Conservation (phyloP, 2,329 filamentous ascomycete species). For the Cladobotryum mycophilum region DNA sequence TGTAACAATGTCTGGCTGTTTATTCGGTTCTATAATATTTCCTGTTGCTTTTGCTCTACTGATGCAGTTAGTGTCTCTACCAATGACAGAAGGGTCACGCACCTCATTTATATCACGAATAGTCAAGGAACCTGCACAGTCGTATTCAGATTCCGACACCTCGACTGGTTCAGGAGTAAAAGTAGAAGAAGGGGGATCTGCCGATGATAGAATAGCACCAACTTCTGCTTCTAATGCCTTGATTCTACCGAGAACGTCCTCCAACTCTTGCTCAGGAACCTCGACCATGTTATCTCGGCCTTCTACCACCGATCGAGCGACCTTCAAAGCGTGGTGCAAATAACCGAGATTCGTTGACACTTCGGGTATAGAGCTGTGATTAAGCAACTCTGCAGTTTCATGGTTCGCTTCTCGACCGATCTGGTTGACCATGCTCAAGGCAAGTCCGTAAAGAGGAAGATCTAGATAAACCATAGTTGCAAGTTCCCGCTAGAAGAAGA, state of each 20-base stretch:
- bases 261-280: conserved; percentile 19
- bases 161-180: not conserved
- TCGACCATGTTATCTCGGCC: conserved; percentile 19
- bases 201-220: conserved; percentile 17
- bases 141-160: not conserved
- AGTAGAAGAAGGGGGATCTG: not conserved
- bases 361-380: conserved; percentile 4
- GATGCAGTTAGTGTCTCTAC: conserved; percentile 22
- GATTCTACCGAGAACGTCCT: conserved; percentile 24
- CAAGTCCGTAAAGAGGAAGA: conserved; percentile 12
- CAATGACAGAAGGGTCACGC: conserved; percentile 18
- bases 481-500: not conserved
- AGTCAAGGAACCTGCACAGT: not conserved
- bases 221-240: conserved; percentile 23
- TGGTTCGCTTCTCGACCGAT: not conserved
- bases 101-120: conserved; percentile 13
- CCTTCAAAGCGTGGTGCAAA: conserved; percentile 14
- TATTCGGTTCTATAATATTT: not conserved
- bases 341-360: conserved; percentile 11
- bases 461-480: conserved; percentile 16
- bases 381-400: not conserved
- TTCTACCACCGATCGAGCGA: conserved; percentile 21
- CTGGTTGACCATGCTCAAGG: conserved; percentile 6
- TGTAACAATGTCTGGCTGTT: not conserved
- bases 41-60: conserved; percentile 14